A percentile compares a stretch with the other conserved stretches of the same genome.
Conservation (phyloP, 1,284 basidiomycete species). For the Pseudozyma hubeiensis region DNA sequence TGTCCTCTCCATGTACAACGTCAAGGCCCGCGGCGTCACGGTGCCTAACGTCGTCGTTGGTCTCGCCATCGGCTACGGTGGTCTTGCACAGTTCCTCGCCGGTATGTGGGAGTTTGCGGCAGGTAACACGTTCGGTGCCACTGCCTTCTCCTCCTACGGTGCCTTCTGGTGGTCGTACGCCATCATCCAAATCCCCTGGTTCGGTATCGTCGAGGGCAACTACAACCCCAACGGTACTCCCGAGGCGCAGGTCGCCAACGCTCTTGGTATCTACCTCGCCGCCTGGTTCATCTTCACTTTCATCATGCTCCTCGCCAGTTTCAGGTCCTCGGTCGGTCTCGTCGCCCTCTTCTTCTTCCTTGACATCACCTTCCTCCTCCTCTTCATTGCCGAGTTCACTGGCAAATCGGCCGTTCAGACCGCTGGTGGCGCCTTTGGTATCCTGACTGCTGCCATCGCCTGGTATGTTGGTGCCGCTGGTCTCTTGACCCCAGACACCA, state of each 20-base stretch:
- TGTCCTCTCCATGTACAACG: constrained; percentile 70
- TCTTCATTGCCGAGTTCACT: constrained; percentile 62
- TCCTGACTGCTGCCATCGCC: constrained; percentile 60
- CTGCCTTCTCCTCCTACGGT: constrained; percentile 72
- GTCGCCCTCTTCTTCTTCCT: constrained; percentile 80
- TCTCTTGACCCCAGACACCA: constrained; percentile 71
- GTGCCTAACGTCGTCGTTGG: constrained; percentile 58
- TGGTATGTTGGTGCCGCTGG: constrained; percentile 72
- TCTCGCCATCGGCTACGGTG: constrained; percentile 73
- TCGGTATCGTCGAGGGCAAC: constrained; percentile 41
- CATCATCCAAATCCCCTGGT: constrained; percentile 62
- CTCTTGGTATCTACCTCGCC: constrained; percentile 55
- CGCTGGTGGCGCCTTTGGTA: constrained; percentile 56
- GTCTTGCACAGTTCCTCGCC: constrained; percentile 77
- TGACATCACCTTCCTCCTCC: constrained; percentile 72
- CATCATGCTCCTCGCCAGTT: constrained; percentile 53
- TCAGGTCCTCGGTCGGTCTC: constrained; percentile 59
- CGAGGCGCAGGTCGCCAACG: constrained; percentile 40
- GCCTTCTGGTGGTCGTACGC: constrained; percentile 65
- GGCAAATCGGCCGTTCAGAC: constrained; percentile 48
- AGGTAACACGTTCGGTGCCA: constrained; percentile 75
- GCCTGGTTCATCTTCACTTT: constrained; percentile 67
- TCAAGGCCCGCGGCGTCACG: constrained; percentile 60
- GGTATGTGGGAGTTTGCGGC: constrained; percentile 78
- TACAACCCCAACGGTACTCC: constrained; percentile 39